Evolutionary conservation across 2,329 filamentous ascomycete species (phyloP).

Genomic region (Aspergillus brunneoviolaceus): DNA sequence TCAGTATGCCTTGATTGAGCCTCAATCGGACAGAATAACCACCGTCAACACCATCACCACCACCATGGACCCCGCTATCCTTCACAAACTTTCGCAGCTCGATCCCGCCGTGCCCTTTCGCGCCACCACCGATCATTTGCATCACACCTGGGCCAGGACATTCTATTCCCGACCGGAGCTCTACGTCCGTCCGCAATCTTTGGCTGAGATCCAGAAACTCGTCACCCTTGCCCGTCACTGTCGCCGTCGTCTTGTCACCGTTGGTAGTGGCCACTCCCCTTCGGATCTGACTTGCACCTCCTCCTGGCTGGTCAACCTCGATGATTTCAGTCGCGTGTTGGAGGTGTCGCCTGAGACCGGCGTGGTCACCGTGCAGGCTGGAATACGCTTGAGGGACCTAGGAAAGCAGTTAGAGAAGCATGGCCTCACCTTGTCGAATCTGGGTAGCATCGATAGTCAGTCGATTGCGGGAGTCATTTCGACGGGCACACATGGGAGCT

Average conservation of each 20-base stretch:
- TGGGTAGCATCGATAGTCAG: constrained; percentile 94
- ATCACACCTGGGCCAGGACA: constrained; percentile 93
- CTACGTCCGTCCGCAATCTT: constrained; percentile 78
- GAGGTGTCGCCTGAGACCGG: constrained; percentile 65
- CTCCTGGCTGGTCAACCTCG: constrained; percentile 91
- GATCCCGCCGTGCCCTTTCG: constrained; percentile 71
- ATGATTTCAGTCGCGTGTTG: constrained; percentile 73
- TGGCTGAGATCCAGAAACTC: constrained; percentile 79
- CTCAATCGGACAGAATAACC: background rate
- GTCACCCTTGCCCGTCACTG: constrained; percentile 77
- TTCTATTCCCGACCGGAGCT: constrained; percentile 88
- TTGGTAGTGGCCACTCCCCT: constrained; percentile 91
- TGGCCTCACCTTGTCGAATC: constrained; percentile 82
- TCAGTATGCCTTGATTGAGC: constrained; percentile 7
- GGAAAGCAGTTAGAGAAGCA: constrained; percentile 70
- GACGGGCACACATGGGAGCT: constrained; percentile 91
- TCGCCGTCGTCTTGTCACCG: constrained; percentile 76
- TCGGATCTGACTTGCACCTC: constrained; percentile 90
- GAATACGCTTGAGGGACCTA: constrained; percentile 76
- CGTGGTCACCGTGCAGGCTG: constrained; percentile 77
- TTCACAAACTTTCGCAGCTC: constrained; percentile 58
- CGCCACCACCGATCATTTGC: constrained; percentile 68
- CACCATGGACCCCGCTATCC: constrained; percentile 48
- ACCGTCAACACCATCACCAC: background rate
- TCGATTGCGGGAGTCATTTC: constrained; percentile 88